These are phyloP conservation scores for Odonthalia washingtoniensis DNA, from an alignment of 31 red algal genomes.

Conservation along the genomic window DNA sequence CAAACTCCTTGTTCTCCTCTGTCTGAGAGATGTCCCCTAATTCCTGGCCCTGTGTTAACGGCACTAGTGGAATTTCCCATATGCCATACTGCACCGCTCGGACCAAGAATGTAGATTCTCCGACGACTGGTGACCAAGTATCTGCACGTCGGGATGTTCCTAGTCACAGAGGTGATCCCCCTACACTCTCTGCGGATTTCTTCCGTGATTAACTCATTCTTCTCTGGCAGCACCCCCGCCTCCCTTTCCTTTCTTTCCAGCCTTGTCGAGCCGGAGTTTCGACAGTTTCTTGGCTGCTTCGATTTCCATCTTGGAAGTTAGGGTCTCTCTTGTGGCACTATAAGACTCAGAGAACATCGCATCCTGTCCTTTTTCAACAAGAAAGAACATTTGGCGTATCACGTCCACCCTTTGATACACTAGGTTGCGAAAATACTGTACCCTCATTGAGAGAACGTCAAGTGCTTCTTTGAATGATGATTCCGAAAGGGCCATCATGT, in stretches of 20 bases:
- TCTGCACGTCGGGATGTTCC: not conserved
- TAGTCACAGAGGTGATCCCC: constrained; percentile 15
- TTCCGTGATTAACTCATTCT: not conserved
- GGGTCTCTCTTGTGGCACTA: not conserved
- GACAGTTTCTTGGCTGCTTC: constrained; percentile 16
- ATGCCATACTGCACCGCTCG: constrained; percentile 15
- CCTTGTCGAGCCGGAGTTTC: not conserved
- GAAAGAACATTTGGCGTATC: not conserved
- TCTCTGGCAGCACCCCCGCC: constrained; percentile 13
- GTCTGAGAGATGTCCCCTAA: not conserved
- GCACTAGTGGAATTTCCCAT: constrained; percentile 1
- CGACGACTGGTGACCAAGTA: not conserved
- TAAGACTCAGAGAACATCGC: constrained; percentile 29
- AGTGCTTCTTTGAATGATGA: not conserved
- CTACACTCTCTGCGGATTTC: not conserved
- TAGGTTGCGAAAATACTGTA: constrained; percentile 35
- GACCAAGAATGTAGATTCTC: constrained; percentile 8
- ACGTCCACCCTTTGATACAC: not conserved
- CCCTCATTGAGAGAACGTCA: constrained; percentile 15
- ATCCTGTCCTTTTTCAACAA: constrained; percentile 8
- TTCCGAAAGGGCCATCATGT: not conserved
- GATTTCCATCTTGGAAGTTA: constrained; percentile 7
- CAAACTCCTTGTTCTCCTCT: constrained; percentile 30
- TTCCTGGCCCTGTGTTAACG: not conserved
- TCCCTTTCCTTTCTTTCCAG: not conserved